These are phyloP conservation scores for Ashbya aceris DNA, from an alignment of 1,139 yeast species.

Conservation along the genomic window DNA sequence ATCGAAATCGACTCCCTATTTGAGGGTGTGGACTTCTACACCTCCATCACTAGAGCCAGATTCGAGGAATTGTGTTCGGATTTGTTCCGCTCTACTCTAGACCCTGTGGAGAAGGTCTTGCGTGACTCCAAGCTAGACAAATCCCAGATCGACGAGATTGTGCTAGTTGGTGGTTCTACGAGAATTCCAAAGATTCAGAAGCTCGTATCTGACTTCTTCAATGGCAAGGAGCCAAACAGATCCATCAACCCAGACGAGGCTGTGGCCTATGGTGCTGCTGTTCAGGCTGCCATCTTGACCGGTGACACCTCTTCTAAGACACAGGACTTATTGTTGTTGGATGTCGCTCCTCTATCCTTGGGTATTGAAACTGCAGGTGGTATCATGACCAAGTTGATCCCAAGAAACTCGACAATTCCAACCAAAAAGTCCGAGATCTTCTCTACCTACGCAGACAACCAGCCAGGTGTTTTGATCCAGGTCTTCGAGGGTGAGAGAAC, in stretches of 20 bases:
- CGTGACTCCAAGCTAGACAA: constrained; percentile 71
- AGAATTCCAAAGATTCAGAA: constrained; percentile 89
- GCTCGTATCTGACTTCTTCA: constrained; percentile 75
- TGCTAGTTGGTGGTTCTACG: constrained; percentile 85
- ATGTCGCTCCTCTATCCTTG: constrained; percentile 87
- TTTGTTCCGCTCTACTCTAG: constrained; percentile 70
- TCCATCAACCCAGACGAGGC: constrained; percentile 73
- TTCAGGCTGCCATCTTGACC: constrained; percentile 83
- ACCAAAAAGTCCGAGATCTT: constrained; percentile 93
- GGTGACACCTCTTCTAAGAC: constrained; percentile 78
- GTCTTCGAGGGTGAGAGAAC: constrained; percentile 98
- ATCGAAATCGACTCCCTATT: constrained; percentile 75
- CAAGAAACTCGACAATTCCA: constrained; percentile 96
- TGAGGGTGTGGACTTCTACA: constrained; percentile 74
- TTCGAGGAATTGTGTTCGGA: constrained; percentile 81
- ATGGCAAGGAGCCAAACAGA: constrained; percentile 83
- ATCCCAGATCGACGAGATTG: constrained; percentile 73
- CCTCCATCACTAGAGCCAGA: constrained; percentile 79
- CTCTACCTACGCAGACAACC: constrained; percentile 96
- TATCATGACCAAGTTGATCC: constrained; percentile 93
- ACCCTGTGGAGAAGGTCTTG: constrained; percentile 77
- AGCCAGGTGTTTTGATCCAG: constrained; percentile 92
- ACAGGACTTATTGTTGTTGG: constrained; percentile 79
- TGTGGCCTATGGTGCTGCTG: constrained; percentile 69
- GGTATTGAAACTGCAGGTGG: constrained; percentile 99